Evolutionary conservation across 1,139 yeast genomes (phyloP).

Genomic region (Protomyces arabidopsidicola): DNA sequence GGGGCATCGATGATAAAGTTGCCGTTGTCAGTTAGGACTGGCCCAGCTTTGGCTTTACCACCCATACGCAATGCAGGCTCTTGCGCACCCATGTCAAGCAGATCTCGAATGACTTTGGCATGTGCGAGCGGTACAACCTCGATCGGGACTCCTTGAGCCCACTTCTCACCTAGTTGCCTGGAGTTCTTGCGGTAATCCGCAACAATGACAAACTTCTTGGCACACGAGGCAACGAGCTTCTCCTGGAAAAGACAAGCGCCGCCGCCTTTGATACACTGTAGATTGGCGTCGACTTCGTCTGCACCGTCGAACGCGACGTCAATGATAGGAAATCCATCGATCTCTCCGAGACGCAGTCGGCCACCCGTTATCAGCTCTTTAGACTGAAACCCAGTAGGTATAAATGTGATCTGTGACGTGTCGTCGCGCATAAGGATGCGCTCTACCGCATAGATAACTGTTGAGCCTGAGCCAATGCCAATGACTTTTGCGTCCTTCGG

Average conservation of each 20-base stretch:
- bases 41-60: conserved; percentile 91
- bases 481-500: conserved; percentile 65
- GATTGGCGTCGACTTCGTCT: conserved; percentile 79
- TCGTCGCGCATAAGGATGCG: conserved; percentile 65
- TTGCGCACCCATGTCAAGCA: conserved; percentile 61
- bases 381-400: conserved; percentile 96
- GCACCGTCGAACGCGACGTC: conserved; percentile 98
- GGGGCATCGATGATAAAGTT: conserved; percentile 91
- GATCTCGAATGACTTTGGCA: conserved; percentile 64
- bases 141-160: conserved; percentile 92
- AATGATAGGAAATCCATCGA: conserved; percentile 66
- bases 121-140: conserved; percentile 91
- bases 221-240: conserved; percentile 81
- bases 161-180: conserved; percentile 60
- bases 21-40: conserved; percentile 94
- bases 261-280: conserved; percentile 94
- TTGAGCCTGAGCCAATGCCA: conserved; percentile 95
- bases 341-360: conserved; percentile 69
- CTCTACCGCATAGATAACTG: conserved; percentile 94
- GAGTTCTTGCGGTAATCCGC: conserved; percentile 88
- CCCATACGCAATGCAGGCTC: conserved; percentile 73
- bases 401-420: conserved; percentile 56
- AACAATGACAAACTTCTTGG: conserved; percentile 73
- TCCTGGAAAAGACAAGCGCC: conserved; percentile 98
- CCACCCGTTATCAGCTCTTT: conserved; percentile 77